Evolutionary conservation across 2,329 filamentous ascomycete species (phyloP), one percentile per base, ranked within the genome.

Genomic region (Fusarium protoensiforme): DNA sequence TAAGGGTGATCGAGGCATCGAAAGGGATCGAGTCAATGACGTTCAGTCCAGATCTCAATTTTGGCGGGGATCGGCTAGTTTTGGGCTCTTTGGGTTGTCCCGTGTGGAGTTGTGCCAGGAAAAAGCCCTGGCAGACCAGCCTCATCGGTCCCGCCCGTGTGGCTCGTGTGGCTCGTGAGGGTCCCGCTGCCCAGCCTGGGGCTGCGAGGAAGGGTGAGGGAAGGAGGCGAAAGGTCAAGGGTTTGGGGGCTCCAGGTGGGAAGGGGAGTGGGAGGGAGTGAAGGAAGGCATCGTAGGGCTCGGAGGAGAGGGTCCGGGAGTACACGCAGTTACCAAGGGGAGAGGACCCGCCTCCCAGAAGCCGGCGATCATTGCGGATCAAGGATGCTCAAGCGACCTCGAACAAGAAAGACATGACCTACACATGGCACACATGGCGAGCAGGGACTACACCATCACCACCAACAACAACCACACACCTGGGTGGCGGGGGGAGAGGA

Each of bases 81-180:
- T 74, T 74, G 68, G 38, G 60, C 36, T 53, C 69, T 20, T 65
- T 54, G 20, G 62, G 39, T 27, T 61, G 36, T 56, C 48, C 57
- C 36, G 22, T 51, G 58, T 68, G 67, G 71, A 62, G 64, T 18
- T 36, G 56, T 41, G 53, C 67, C 64, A 64, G 71, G 46, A 51
- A 57, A 66, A 68, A 41, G 56, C 71, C 67, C 68, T 74, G 72
- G 65, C 61, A 72, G 61, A 33, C 59, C 68, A 74, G 72, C 72
- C 72, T 74, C 72, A 75, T 75, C 72, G 68, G 72, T 67, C 72
- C 72, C 72, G 68, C 66, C 72, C 72, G 72, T 67, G 72, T 74
- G 72, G 72, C 72, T 74, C 72, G 72, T 67, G 72, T 74, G 72
- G 72, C 72, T 74, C 65, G 48, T 59, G 62, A 69, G 61, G 64